A percentile compares a stretch with the other conserved stretches of the same genome.
Evolutionary conservation across 1,284 basidiomycete species (phyloP).

Genomic region (Austroboletus rostrupii): DNA sequence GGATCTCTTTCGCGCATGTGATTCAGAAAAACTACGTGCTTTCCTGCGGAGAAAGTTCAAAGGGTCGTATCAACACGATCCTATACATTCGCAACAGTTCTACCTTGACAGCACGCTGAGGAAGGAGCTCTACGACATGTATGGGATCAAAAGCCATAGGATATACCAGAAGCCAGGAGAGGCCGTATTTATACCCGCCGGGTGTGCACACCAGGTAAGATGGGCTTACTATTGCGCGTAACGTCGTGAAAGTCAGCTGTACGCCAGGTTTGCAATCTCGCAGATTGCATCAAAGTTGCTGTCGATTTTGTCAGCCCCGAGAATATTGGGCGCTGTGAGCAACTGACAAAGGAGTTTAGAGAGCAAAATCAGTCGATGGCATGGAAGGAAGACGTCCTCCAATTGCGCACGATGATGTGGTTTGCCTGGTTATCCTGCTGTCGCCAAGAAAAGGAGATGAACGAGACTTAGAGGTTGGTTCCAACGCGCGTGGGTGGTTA

Average conservation of each 20-base stretch:
- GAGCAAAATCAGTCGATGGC: slow-evolving; percentile 80
- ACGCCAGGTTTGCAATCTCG: slow-evolving; percentile 71
- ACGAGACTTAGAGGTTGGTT: slow-evolving; percentile 22
- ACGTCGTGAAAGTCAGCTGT: background rate
- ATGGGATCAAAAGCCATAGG: slow-evolving; percentile 74
- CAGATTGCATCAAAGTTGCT: slow-evolving; percentile 96
- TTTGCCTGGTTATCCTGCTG: slow-evolving; percentile 78
- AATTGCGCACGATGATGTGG: slow-evolving; percentile 91
- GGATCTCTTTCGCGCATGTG: slow-evolving; percentile 86
- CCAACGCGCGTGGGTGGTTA: background rate
- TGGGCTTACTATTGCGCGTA: background rate
- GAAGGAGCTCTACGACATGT: slow-evolving; percentile 62
- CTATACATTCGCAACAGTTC: slow-evolving; percentile 87
- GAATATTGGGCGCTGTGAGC: slow-evolving; percentile 82
- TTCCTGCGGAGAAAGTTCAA: slow-evolving; percentile 67
- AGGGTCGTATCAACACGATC: slow-evolving; percentile 60
- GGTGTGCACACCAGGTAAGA: slow-evolving; percentile 89
- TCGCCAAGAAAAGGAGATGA: slow-evolving; percentile 45
- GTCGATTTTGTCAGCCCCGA: slow-evolving; percentile 93
- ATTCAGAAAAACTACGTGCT: slow-evolving; percentile 71
- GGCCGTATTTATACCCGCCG: slow-evolving; percentile 93
- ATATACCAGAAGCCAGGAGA: slow-evolving; percentile 91
- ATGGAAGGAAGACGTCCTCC: slow-evolving; percentile 94
- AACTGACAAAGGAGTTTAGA: slow-evolving; percentile 84
- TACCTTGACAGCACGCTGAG: slow-evolving; percentile 76